These are phyloP conservation scores for Oryza longistaminata DNA, from an alignment of 176 grass and related monocot genomes.

Conservation along the genomic window DNA sequence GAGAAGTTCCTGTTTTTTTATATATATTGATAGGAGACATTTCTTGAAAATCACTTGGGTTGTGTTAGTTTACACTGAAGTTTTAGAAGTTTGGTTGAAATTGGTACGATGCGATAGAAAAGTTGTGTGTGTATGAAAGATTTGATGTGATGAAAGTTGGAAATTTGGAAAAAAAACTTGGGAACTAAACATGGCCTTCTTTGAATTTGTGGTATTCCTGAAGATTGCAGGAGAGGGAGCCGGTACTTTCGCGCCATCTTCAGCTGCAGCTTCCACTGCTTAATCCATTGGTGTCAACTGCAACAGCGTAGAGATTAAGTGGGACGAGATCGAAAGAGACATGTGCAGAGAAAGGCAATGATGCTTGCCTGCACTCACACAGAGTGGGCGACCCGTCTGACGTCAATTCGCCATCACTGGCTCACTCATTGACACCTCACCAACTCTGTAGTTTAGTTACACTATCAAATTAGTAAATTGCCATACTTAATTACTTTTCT, in stretches of 20 bases:
- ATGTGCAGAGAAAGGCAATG: not conserved
- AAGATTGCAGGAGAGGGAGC: not conserved
- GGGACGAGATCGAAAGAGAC: not conserved
- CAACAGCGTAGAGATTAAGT: not conserved
- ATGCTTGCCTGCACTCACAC: constrained; percentile 24
- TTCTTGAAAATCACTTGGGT: not conserved
- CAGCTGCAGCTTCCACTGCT: not conserved
- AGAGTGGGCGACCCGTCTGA: not conserved
- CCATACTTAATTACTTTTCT: not conserved
- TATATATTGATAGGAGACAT: too few species aligned
- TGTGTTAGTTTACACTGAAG: too few species aligned
- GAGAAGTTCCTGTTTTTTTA: too few species aligned
- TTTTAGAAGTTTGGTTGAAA: too few species aligned
- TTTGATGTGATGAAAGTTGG: too few species aligned
- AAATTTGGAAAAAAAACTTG: too few species aligned
- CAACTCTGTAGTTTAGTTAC: not conserved
- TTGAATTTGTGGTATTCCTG: not conserved
- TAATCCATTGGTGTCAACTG: not conserved
- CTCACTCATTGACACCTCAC: not conserved
- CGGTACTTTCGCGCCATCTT: not conserved
- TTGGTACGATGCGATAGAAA: too few species aligned
- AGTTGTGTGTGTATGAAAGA: too few species aligned
- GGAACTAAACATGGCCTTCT: too few species aligned
- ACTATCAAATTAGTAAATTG: not conserved
- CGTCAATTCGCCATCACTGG: not conserved